These are phyloP conservation scores for Teunomyces kruisii DNA, from an alignment of 805 yeast species.

Conservation along the genomic window DNA sequence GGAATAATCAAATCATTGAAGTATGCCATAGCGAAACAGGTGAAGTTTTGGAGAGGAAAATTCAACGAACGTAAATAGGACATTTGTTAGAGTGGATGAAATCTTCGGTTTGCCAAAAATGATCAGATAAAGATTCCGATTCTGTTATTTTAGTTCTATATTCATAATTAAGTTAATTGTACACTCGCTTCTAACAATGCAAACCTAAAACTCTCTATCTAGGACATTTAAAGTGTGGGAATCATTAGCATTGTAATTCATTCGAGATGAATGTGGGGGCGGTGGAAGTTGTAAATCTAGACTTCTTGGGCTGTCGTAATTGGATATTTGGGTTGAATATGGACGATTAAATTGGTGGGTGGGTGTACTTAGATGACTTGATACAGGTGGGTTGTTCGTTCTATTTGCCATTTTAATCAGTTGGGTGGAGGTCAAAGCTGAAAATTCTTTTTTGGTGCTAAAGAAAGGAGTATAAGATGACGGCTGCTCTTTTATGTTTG, in stretches of 20 bases:
- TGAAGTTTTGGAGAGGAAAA: constrained; percentile 23
- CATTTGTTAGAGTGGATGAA: no score
- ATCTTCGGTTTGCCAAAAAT: no score
- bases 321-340: neutral
- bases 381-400: neutral
- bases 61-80: constrained; percentile 1
- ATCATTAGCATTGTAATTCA: constrained; percentile 12
- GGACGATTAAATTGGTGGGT: neutral
- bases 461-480: neutral
- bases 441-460: neutral
- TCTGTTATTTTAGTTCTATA: neutral
- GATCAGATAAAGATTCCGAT: no score
- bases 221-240: constrained; percentile 17
- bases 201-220: constrained; percentile 17
- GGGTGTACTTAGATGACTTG: neutral
- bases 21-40: constrained; percentile 73
- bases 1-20: constrained; percentile 69
- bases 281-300: constrained; percentile 4
- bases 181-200: neutral
- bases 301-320: neutral
- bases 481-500: neutral
- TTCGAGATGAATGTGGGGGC: constrained; percentile 4
- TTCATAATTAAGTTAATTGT: neutral
- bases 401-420: neutral
- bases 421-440: neutral